Evolutionary conservation across 2,329 filamentous ascomycete genomes (phyloP).

Genomic region (Fusarium hostae): DNA sequence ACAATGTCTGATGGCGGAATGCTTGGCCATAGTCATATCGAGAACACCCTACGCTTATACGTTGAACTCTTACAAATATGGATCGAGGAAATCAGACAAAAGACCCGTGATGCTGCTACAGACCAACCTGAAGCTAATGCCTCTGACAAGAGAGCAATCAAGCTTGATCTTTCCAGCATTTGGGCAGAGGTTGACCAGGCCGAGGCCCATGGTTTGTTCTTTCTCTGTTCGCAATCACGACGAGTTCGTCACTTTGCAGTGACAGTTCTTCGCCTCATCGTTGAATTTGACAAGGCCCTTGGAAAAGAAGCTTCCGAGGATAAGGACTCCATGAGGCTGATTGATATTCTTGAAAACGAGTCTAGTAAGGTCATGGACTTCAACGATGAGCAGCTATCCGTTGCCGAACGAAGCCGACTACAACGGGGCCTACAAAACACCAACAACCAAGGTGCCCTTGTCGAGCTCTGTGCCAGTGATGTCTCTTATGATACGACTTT

Average conservation of each 20-base stretch:
- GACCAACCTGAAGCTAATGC: constrained; percentile 71
- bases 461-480: constrained; percentile 95
- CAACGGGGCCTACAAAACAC: constrained; percentile 89
- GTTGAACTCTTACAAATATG: constrained; percentile 95
- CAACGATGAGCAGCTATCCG: constrained; percentile 88
- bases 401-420: constrained; percentile 90
- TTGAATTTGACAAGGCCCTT: constrained; percentile 90
- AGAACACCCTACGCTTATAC: constrained; percentile 91
- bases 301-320: constrained; percentile 71
- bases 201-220: constrained; percentile 96
- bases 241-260: constrained; percentile 91
- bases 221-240: constrained; percentile 93
- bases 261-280: constrained; percentile 89
- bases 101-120: constrained; percentile 77
- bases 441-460: constrained; percentile 84
- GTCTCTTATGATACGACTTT: constrained; percentile 93
- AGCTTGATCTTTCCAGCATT: constrained; percentile 86
- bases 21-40: constrained; percentile 92
- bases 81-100: constrained; percentile 95
- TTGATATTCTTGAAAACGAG: constrained; percentile 91
- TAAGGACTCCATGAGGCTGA: constrained; percentile 77
- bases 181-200: constrained; percentile 96
- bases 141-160: constrained; percentile 76
- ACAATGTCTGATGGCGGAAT: constrained; percentile 99
- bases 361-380: constrained; percentile 90